Evolutionary conservation across 2,329 filamentous ascomycete genomes (phyloP).

Genomic region (Sphaerulina vaccinii): DNA sequence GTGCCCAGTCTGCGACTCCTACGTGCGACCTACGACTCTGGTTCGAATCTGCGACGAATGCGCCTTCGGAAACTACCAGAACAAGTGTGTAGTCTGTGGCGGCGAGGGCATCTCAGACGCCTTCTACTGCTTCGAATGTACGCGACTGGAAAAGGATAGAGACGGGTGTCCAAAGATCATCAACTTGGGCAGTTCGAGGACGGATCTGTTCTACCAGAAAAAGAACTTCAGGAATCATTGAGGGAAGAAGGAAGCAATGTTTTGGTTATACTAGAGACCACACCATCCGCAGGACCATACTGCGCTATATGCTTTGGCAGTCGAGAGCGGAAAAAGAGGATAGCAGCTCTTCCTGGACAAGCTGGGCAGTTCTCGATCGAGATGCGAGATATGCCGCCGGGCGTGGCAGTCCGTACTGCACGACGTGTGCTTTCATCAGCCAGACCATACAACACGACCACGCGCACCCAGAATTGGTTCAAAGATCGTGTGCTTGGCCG

Average conservation of each 20-base stretch:
- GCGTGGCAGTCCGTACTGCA: not conserved
- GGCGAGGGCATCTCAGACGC: conserved; percentile 97
- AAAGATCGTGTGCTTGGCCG: not conserved
- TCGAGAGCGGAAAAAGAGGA: not conserved
- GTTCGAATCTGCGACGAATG: conserved; percentile 99
- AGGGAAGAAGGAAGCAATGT: conserved; percentile 3
- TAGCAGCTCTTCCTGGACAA: not conserved
- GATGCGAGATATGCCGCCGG: not conserved
- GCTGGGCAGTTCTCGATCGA: not conserved
- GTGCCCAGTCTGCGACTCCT: conserved; percentile 97
- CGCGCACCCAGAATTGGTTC: not conserved
- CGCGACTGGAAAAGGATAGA: conserved; percentile 90
- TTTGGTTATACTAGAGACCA: not conserved
- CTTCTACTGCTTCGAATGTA: conserved; percentile 99
- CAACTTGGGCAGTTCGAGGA: conserved; percentile 91
- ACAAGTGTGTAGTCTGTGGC: conserved; percentile 98
- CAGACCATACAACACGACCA: too few relatives aligned
- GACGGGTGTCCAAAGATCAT: conserved; percentile 99
- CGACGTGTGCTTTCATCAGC: not conserved
- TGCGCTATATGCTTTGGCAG: not conserved
- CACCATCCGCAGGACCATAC: not conserved
- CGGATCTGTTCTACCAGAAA: conserved; percentile 81
- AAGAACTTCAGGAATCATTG: conserved; percentile 66
- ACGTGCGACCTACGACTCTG: conserved; percentile 94
- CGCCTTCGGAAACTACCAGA: conserved; percentile 99